Percentiles rank a stretch among this genome's conserved stretches.
phyloP scores from a whole-genome alignment of 345 rosid genomes.

The Noccaea caerulescens region DNA sequence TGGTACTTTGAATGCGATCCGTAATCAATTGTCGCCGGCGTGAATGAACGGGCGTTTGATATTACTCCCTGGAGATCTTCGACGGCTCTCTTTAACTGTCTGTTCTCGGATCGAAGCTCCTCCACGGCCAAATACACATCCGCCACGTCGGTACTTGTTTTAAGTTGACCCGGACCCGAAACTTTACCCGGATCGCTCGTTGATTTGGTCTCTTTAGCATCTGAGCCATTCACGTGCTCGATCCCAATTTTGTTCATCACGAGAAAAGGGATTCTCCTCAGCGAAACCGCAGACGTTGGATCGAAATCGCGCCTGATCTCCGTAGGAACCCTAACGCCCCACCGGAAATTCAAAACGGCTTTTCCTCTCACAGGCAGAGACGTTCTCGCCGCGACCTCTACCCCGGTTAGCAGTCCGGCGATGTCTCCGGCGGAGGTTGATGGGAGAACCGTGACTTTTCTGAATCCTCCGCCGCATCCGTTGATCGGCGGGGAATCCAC shows the following conservation, averaged over 20 bases:
- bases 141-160: constrained; percentile 46
- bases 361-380: constrained; percentile 65
- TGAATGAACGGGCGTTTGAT: constrained; percentile 30
- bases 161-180: constrained; percentile 25
- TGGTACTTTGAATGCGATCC: constrained; percentile 48
- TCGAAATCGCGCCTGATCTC: constrained; percentile 50
- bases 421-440: constrained; percentile 48
- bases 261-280: constrained; percentile 68
- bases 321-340: constrained; percentile 92
- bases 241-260: constrained; percentile 90
- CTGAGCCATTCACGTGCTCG: constrained; percentile 64
- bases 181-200: constrained; percentile 28
- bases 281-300: constrained; percentile 54
- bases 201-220: constrained; percentile 34
- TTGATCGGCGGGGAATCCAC: constrained; percentile 54
- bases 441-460: constrained; percentile 47
- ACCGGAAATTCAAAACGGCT: constrained; percentile 73
- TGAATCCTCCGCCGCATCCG: constrained; percentile 47
- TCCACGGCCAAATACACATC: constrained; percentile 63
- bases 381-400: constrained; percentile 80
- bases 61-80: constrained; percentile 75
- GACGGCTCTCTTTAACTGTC: constrained; percentile 61
- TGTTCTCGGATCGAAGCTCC: constrained; percentile 68
- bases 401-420: constrained; percentile 56
- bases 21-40: constrained; percentile 41